Evolutionary conservation across 495 filamentous ascomycete species (phyloP), one percentile per base, ranked within the genome.

Genomic region (Aspergillus ostianus): DNA sequence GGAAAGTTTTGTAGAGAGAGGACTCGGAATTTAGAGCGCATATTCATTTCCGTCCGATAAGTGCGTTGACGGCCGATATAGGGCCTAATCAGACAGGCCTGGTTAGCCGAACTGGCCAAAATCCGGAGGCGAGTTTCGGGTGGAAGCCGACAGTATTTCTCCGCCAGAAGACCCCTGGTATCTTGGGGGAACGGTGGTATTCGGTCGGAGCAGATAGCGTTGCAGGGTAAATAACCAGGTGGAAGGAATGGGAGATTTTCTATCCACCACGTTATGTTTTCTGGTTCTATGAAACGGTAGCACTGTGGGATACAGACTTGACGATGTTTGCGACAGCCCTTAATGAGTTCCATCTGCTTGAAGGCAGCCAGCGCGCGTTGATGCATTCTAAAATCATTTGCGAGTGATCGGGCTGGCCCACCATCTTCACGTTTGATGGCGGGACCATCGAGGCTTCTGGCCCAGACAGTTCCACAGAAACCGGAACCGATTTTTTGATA

Each of bases 1-100:
- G 76, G 80, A 56, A 67, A 81, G 60, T 84, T 82, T 4, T 75
- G 69, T 13, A 83, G 63, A 20, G 64, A 75, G 56, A 81, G 77
- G 54, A 58, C 18, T 57, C 32, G 26, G 45, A 60, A 62, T 32
- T 59, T 29, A 0, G 57, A 60, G 1, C 15, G 23, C 17, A 19
- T 15, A 6, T 47, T 36, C 23, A 47, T n/a, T 52, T 13, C 19
- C 6, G 27, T 23, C 23, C 47, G 41, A 29, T 51, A 47, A 19
- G 15, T 57, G 20, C 65, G 64, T 49, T 71, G 66, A 47, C 77
- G 66, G 47, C 82, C 78, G 0, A 81, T 65, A 51, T 81, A 83
- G 0, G 73, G 74, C 7, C 80, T 65, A 8, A 82, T 66, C 2
- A 83, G 59, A 51, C 75, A 82, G 51, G 80, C 75, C 53, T 70